A percentile compares a stretch with the other conserved stretches of the same genome.
These are phyloP conservation scores for Monosporascus sp. DNA, from an alignment of 2,329 filamentous ascomycete genomes.

Conservation along the genomic window DNA sequence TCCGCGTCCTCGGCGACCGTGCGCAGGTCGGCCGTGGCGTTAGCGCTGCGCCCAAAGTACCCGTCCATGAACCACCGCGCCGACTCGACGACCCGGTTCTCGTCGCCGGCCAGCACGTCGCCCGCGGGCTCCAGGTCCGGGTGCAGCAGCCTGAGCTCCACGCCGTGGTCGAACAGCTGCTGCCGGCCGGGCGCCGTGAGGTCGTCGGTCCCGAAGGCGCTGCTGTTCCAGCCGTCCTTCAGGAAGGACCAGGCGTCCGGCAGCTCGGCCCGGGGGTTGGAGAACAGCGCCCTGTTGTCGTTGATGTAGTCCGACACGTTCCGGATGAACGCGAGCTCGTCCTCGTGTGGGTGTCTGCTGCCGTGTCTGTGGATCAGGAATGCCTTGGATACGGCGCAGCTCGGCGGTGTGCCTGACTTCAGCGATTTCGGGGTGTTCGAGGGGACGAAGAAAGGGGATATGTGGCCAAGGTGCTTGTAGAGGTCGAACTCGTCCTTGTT, in stretches of 20 bases:
- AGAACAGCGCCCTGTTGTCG: constrained; percentile 14
- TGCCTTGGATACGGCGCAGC: constrained; percentile 12
- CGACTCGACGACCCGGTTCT: constrained; percentile 17
- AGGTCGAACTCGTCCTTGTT: constrained; percentile 4
- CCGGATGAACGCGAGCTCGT: constrained; percentile 13
- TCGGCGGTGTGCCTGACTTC: constrained; percentile 13
- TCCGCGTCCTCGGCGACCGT: constrained; percentile 8
- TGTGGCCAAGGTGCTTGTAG: constrained; percentile 16
- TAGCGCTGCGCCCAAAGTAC: constrained; percentile 13
- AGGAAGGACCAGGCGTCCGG: constrained; percentile 13
- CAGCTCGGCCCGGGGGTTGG: constrained; percentile 6
- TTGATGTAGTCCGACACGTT: constrained; percentile 14
- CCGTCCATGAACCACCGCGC: constrained; percentile 18
- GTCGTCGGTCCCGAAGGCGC: constrained; percentile 9
- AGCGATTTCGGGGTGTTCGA: constrained; percentile 13
- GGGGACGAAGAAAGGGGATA: constrained; percentile 18
- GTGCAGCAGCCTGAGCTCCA: constrained; percentile 11
- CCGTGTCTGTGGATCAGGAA: constrained; percentile 19
- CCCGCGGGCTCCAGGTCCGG: constrained; percentile 9
- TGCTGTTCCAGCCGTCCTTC: constrained; percentile 12
- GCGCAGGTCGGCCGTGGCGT: constrained; percentile 11
- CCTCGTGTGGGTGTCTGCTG: constrained; percentile 13
- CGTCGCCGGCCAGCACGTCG: constrained; percentile 13
- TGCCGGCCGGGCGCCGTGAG: constrained; percentile 14
- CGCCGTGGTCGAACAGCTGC: constrained; percentile 19